Evolutionary conservation across 73 alveolate species (phyloP), one percentile per base, ranked within the genome.

Genomic region (Loxodes magnus): DNA sequence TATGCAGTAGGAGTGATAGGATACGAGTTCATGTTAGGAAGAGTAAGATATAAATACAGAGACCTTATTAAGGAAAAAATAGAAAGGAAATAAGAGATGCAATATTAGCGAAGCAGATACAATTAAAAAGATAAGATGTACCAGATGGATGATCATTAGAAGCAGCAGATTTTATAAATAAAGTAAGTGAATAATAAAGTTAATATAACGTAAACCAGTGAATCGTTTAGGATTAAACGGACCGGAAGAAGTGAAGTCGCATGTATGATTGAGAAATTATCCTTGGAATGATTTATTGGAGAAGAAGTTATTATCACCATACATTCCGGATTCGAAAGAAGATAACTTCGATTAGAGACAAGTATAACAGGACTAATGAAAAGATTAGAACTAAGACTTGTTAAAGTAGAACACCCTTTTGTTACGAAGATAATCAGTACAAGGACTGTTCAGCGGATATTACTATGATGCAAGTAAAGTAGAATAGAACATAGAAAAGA

Each of bases 121-220:
- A 46, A 25, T 12, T 46, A 12, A 46, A 46, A 1, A 22, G 7
- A 46, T 7, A 16, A n/a, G 34, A 9, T 17, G 1, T 46, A 21
- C 34, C 59, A 17, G 71, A 67, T 9, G 94, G 96, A 25, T 92
- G 99, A 97, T 74, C 95, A 22, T 58, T 90, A n/a, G 99, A 92
- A 37, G 94, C 89, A 9, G 89, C 93, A 19, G 99, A 92, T 74
- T 92, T 92, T 51, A 76, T 87, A 24, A 92, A 92, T 67, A 92
- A 75, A 52, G 72, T 64, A n/a, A n/a, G n/a, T n/a, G n/a, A n/a
- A n/a, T 21, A 39, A 44, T 39, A n/a, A 20, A 41, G 76, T 80
- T 86, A 9, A 26, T 78, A 2, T 59, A 78, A 48, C 57, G 92
- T 48, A 72, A 65, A 28, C 92, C 92, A 0, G 42, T 43, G 36